Evolutionary conservation across 1,284 basidiomycete genomes (phyloP), one percentile per base, ranked within the genome.

Genomic region (Ustilago hordei): DNA sequence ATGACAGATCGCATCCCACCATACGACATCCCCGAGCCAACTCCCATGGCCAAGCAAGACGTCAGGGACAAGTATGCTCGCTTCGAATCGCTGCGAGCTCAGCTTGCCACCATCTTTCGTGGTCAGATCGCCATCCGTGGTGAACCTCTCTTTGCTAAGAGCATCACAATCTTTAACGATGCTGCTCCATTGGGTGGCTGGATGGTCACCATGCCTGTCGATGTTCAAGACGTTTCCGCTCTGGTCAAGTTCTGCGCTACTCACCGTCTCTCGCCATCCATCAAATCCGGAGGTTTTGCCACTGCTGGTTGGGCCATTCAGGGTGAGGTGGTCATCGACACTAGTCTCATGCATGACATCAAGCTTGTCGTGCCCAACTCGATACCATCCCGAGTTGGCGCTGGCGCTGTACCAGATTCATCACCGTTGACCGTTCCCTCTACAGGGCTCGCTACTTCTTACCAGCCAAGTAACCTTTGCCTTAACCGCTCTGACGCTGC

Each of bases 211-310:
- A 23, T 75, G 11, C 80, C 80, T 41, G 55, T 66, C 31, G 69
- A 70, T 15, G 68, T 77, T 2, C 47, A 60, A 32, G 78, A 80
- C 43, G 59, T 81, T n/a, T 75, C 74, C 1, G 65, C 63, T 31
- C 55, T 71, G 11, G 69, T 83, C 78, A 78, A 81, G 53, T 81
- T 95, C 85, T 95, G 93, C 82, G 85, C 82, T 19, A 89, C 90
- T 60, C 88, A 94, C 80, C 84, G 85, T 0, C 87, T 95, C 4
- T 91, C 91, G n/a, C 90, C 91, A 6, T 94, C 93, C n/a, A 89
- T 94, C 80, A 94, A 93, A 85, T 92, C 93, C 0, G 94, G 94
- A 17, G 94, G 94, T 0, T 95, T 92, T 83, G 94, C 93, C 8
- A 95, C 93, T 3, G 93, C 92, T 11, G 94, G 94, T 3, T 94